Conservation (phyloP, 106 monocot species). For the Dioscorea dumetorum region DNA sequence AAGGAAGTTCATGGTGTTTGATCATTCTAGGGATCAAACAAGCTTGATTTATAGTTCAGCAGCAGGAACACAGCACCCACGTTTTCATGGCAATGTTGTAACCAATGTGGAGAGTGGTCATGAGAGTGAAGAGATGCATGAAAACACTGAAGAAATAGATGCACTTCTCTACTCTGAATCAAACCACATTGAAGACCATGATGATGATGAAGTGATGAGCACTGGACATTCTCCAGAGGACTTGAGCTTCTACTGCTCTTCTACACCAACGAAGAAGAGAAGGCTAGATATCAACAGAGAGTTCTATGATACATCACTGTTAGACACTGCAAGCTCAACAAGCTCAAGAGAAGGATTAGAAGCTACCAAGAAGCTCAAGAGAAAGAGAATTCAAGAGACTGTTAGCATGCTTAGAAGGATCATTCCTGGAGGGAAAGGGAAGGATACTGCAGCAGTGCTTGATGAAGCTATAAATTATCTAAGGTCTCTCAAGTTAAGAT, state of each 20-base stretch:
- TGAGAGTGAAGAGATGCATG: slow-evolving; percentile 33
- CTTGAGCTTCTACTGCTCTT: slow-evolving; percentile 7
- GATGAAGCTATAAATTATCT: slow-evolving; percentile 74
- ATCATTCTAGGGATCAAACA: too few species aligned
- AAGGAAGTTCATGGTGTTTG: too few species aligned
- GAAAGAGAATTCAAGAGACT: slow-evolving; percentile 47
- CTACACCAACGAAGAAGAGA: slow-evolving; percentile 34
- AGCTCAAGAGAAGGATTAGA: background rate
- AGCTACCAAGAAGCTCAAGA: slow-evolving; percentile 21
- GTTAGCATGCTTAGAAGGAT: slow-evolving; percentile 42
- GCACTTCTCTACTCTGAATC: slow-evolving; percentile 77
- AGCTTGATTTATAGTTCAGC: too few species aligned
- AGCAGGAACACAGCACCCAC: too few species aligned
- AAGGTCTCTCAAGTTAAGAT: slow-evolving; percentile 49
- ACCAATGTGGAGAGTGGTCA: too few species aligned
- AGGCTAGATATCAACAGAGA: slow-evolving; percentile 20
- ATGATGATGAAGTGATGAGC: slow-evolving; percentile 44
- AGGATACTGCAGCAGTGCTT: slow-evolving; percentile 45
- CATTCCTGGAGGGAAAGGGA: slow-evolving; percentile 54
- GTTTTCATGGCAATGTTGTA: too few species aligned
- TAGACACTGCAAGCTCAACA: slow-evolving; percentile 65
- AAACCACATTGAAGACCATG: background rate
- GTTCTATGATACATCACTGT: slow-evolving; percentile 24
- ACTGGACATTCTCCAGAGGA: slow-evolving; percentile 34
- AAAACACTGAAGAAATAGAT: slow-evolving; percentile 79